Percentiles rank a stretch among this genome's conserved stretches.
phyloP scores from a whole-genome alignment of 2,329 filamentous ascomycete genomes.

The Sporothrix globosa region DNA sequence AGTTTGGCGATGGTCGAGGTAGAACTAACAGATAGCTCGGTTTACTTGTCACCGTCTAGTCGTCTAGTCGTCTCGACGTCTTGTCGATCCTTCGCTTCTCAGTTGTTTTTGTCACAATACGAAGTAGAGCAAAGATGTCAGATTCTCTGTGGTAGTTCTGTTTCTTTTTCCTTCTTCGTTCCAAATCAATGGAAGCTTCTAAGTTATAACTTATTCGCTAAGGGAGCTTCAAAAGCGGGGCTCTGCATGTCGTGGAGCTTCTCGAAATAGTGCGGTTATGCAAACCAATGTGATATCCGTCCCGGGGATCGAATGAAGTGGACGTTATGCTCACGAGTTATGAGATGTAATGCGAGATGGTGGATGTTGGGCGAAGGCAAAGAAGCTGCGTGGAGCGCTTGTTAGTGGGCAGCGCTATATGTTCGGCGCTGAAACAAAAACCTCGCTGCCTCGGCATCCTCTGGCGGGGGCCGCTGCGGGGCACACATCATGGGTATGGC shows the following conservation, averaged over 20 bases:
- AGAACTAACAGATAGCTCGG: background rate
- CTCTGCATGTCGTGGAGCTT: background rate
- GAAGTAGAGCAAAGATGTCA: background rate
- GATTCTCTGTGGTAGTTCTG: background rate
- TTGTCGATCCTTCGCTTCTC: background rate
- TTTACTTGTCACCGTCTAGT: background rate
- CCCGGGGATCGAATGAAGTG: background rate
- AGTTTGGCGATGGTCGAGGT: background rate
- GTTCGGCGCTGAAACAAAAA: background rate
- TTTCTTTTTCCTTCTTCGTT: background rate
- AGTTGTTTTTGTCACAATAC: background rate
- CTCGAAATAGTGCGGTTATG: background rate
- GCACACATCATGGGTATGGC: constrained; percentile 6
- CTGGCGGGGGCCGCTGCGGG: background rate
- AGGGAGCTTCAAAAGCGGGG: background rate
- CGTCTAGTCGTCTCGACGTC: background rate
- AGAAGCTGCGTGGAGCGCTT: too few relatives aligned
- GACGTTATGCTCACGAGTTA: constrained; percentile 3
- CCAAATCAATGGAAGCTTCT: background rate
- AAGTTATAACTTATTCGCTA: background rate
- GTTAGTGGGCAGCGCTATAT: too few relatives aligned
- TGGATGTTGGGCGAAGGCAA: background rate
- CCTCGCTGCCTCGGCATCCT: background rate
- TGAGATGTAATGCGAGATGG: background rate
- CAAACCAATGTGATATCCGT: background rate